Evolutionary conservation across 2,329 filamentous ascomycete genomes (phyloP), one percentile per base, ranked within the genome.

Genomic region (Botrytis aclada): DNA sequence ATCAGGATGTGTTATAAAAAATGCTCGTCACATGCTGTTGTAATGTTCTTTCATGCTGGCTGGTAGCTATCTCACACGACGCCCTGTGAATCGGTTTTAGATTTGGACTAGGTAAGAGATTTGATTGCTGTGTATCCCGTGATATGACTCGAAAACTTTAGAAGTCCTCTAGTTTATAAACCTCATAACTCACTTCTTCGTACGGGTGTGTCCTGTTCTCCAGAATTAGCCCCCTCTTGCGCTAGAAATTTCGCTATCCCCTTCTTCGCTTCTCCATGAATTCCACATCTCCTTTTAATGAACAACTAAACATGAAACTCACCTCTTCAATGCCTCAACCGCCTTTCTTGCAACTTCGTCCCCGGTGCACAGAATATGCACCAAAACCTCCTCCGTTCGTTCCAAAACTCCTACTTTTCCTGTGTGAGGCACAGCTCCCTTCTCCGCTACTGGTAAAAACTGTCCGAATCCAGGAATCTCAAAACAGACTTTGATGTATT

Each of bases 251-350:
- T 54, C 47, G 25, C 47, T 12, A 54, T 54, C 3, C 47, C 25
- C 25, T 54, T n/a, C 6, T 56, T 56, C n/a, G 51, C 51, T 29
- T 29, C 63, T 51, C 41, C 25, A 14, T 14, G 0, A n/a, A 54
- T 54, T 16, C 25, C 25, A 54, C 5, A 12, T 16, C 12, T n/a
- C 25, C 25, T 3, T 54, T n/a, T 12, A 16, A 41, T n/a, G 16
- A 41, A 18, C 61, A 63, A 41, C 7, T 43, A 16, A 69, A 56
- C 29, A 70, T 54, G 47, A 8, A 45, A 84, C 87, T 78, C 76
- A 92, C 90, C 83, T 84, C 81, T 91, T 93, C 81, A 93, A 79
- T 5, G 88, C 90, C 32, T 84, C 85, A 0, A 93, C 89, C 1
- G 86, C 90, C 47, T 84, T 84, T 73, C 82, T 84, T 0, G 84